Evolutionary conservation across 805 yeast genomes (phyloP), one percentile per base, ranked within the genome.

Genomic region (Ogataea corticis): DNA sequence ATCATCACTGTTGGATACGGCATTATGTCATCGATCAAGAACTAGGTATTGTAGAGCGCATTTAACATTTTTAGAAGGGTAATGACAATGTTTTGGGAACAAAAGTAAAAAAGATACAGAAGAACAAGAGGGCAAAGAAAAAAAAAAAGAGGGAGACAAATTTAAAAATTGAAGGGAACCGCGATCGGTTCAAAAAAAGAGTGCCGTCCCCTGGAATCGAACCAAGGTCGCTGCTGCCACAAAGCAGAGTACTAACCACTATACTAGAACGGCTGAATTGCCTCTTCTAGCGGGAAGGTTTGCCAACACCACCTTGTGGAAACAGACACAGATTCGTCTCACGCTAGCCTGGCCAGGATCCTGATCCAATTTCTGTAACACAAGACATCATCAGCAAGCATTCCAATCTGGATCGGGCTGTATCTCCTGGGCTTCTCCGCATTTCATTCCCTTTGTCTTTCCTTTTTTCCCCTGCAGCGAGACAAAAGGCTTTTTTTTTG

Each of bases 1-100:
- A 61, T 75, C 41, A 71, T 76, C n/a, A 69, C 77, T 9, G 67
- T 76, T 38, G 80, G 80, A 17, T 76, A 71, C 54, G 76, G 75
- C 39, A 72, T 72, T 27, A 73, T 76, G 79, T 46, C 54, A 13
- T 53, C 66, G 35, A 50, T 65, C 32, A 50, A 59, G 16, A 63
- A 19, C 25, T 36, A 38, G 25, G 5, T 21, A 14, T 35, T 17
- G 23, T 12, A 21, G 25, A 9, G 9, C 25, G 25, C 25, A 6
- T 21, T 21, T 21, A 5, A 9, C 25, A 21, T 21, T 5, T 21
- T 6, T 33, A 14, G 39, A 9, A 30, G 11, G 6, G n/a, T n/a
- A n/a, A n/a, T 14, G 4, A 12, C 4, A 16, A 19, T 39, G 33
- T 38, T 30, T 16, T 17, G 33, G 33, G 33, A 29, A 6, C 5